A percentile compares a stretch with the other conserved stretches of the same genome.
Evolutionary conservation across 257 asterid genomes (phyloP).

Genomic region (Gardenia jasminoides): DNA sequence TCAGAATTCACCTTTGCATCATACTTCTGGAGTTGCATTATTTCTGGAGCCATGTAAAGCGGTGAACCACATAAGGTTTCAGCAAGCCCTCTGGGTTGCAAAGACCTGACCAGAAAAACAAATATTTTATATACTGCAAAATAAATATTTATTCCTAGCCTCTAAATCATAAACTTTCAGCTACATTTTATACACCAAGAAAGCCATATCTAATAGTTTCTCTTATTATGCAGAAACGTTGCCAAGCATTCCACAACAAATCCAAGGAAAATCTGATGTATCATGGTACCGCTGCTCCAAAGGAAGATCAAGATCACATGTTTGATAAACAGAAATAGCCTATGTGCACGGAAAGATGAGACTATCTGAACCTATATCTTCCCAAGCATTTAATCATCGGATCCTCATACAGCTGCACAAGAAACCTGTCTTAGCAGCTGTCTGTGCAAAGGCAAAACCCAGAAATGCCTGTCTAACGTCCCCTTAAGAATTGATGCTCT

Average conservation of each 20-base stretch:
- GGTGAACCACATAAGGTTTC: constrained; percentile 96
- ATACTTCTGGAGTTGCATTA: constrained; percentile 79
- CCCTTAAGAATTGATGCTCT: neutral
- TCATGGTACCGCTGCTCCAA: neutral
- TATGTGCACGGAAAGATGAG: neutral
- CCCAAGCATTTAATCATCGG: neutral
- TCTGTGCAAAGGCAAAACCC: neutral
- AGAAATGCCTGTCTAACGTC: neutral
- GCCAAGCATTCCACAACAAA: neutral
- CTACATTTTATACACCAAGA: neutral
- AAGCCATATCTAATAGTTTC: neutral
- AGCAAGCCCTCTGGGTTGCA: constrained; percentile 76
- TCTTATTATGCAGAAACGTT: neutral
- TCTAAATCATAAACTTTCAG: neutral
- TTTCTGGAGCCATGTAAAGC: constrained; percentile 95
- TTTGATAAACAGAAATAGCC: neutral
- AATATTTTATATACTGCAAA: neutral
- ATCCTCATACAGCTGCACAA: neutral
- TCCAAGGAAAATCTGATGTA: neutral
- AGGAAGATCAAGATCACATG: neutral
- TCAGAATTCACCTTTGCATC: constrained; percentile 78
- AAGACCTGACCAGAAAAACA: constrained; percentile 52
- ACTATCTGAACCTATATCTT: neutral
- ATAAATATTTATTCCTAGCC: neutral
- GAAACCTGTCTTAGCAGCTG: neutral